Percentiles rank a stretch among this genome's conserved stretches.
phyloP scores from a whole-genome alignment of 2,329 filamentous ascomycete species.

The Decorospora gaudefroyi region DNA sequence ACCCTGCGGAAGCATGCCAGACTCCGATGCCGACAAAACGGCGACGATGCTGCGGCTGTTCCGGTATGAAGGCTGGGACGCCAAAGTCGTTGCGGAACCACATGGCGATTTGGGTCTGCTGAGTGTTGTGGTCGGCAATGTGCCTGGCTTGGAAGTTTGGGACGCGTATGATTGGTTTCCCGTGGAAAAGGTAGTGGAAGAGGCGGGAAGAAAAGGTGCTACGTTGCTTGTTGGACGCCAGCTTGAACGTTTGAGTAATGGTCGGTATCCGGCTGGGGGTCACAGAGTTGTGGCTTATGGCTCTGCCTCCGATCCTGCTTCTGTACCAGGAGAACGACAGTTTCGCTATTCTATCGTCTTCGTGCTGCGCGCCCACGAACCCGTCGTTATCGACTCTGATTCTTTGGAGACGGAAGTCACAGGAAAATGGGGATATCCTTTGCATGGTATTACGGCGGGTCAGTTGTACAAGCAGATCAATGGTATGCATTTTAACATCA shows the following conservation, averaged over 20 bases:
- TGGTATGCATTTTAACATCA: constrained; percentile 46
- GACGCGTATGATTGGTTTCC: constrained; percentile 31
- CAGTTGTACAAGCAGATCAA: constrained; percentile 39
- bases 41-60: constrained; percentile 47
- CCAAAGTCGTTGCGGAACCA: constrained; percentile 45
- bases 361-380: constrained; percentile 43
- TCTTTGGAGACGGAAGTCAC: constrained; percentile 38
- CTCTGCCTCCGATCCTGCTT: neutral
- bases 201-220: constrained; percentile 20
- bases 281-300: constrained; percentile 47
- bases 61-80: constrained; percentile 43
- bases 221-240: constrained; percentile 42
- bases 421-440: constrained; percentile 31
- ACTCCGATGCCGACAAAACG: constrained; percentile 30
- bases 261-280: constrained; percentile 38
- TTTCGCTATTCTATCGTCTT: constrained; percentile 47
- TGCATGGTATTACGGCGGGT: constrained; percentile 39
- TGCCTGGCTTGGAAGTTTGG: constrained; percentile 47
- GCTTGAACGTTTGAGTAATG: constrained; percentile 37
- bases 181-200: constrained; percentile 35
- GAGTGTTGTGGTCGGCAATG: constrained; percentile 42
- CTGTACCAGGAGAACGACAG: neutral
- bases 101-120: constrained; percentile 46
- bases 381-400: constrained; percentile 30
- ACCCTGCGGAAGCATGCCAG: constrained; percentile 29